Evolutionary conservation across 441 rosid genomes (phyloP), one percentile per base, ranked within the genome.

Genomic region (Gossypium schwendimanii): DNA sequence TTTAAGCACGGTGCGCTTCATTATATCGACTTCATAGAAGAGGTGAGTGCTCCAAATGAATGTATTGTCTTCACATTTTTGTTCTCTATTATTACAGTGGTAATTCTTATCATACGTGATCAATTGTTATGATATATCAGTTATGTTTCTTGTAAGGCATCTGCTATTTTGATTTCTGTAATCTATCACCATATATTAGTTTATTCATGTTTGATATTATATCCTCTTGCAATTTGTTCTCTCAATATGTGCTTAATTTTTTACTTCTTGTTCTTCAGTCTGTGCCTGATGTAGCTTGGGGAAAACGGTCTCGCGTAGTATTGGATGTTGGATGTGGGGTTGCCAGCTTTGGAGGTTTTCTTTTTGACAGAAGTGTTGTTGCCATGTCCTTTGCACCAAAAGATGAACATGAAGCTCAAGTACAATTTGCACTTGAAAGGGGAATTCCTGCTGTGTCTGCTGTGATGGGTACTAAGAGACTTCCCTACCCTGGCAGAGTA

Each of bases 311-410:
- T 44, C 95, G 97, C 9, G 97, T 94, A 50, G 60, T 90, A 65
- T 82, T 94, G 86, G 98, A 94, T 80, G 97, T 94, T 78, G 98
- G 98, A 77, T 94, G 97, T 78, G 97, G 97, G 52, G 98, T 90
- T 75, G 97, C 98, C 70, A 92, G 98, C 78, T 92, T 94, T 73
- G 97, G 97, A 66, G 97, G 95, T 70, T 94, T 71, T 79, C 94
- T 93, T 52, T 93, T 93, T 75, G 96, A 93, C 69, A 87, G 91
- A 80, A 87, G 85, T 74, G 98, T 85, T 63, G 82, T 93, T 15
- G 76, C 93, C 10, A 91, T 93, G 97, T 93, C 98, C 71, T 85
- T 93, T 63, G 98, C 98, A 15, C 98, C 98, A 39, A 93, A 91
- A 87, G 98, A 93, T 80, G 98, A 93, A 75, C 98, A 93, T 78